Conservation (phyloP, 345 rosid species). For the Orychophragmus violaceus region DNA sequence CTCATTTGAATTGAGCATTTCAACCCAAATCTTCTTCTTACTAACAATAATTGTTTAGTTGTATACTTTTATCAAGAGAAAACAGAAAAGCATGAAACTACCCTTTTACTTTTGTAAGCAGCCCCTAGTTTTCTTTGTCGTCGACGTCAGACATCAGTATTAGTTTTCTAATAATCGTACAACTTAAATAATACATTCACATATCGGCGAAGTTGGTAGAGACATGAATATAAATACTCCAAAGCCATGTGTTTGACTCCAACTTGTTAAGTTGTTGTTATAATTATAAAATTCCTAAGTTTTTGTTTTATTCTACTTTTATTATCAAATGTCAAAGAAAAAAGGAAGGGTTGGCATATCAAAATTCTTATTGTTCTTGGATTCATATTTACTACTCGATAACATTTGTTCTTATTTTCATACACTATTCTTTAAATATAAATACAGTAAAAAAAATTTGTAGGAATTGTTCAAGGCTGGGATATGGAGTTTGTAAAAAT, state of each 20-base stretch:
- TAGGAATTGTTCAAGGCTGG: too few species aligned
- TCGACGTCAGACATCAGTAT: neutral
- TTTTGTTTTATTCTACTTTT: neutral
- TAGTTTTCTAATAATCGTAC: neutral
- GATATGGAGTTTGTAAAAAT: too few species aligned
- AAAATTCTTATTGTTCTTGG: too few species aligned
- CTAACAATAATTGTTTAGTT: too few species aligned
- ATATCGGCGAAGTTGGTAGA: slow-evolving; percentile 22
- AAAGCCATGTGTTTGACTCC: slow-evolving; percentile 15
- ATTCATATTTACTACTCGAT: neutral
- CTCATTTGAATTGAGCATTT: too few species aligned
- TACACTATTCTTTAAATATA: neutral
- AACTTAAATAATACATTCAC: neutral
- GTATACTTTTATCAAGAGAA: neutral
- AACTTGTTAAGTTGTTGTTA: neutral
- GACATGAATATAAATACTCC: neutral
- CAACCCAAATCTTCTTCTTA: too few species aligned
- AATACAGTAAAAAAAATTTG: too few species aligned
- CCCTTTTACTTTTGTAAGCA: neutral
- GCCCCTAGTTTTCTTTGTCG: neutral
- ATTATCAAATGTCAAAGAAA: neutral
- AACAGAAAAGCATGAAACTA: neutral
- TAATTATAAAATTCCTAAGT: neutral
- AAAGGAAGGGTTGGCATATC: neutral
- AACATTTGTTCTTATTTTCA: neutral